Evolutionary conservation across 192 early-diverging fungal species (phyloP), one percentile per base, ranked within the genome.

Genomic region (Coemansia sp.): DNA sequence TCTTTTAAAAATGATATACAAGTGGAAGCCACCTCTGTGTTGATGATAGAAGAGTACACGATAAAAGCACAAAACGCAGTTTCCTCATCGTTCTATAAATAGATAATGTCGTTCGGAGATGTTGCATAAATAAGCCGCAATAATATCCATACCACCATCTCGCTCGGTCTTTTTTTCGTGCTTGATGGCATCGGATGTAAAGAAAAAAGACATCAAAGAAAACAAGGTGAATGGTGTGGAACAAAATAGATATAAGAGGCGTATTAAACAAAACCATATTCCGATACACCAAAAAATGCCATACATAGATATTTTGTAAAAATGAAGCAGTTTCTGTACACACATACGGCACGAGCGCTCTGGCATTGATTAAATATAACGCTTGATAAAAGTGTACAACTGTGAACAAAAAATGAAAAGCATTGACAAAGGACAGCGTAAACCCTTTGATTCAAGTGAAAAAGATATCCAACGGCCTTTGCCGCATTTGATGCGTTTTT

Each of bases 121-220:
- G 29, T 22, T 30, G 22, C 30, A 28, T 17, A 67, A 67, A 67
- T 56, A 28, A 18, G 65, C 65, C 65, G 65, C 48, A 18, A 67
- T 52, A 67, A 51, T 60, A 25, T n/a, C 56, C 65, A 51, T 48
- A 18, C 10, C 18, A 40, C 11, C 28, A 28, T 31, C n/a, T 30
- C 17, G 54, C 54, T 55, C 30, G 25, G 54, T 31, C 12, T 2
- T 29, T 28, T 28, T 31, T 55, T 31, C 0, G 11, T 31, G 17
- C 8, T 31, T 55, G 31, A 16, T 25, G 8, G 5, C 14, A 29
- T 55, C 28, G 29, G 25, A 55, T 28, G 30, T 55, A 12, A 2
- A 10, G 20, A 45, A 45, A 45, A 16, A 45, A 3, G n/a, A n/a
- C n/a, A n/a, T n/a, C n/a, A n/a, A n/a, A n/a, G n/a, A n/a, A n/a